Evolutionary conservation across 371 early-diverging fungal species (phyloP).

Genomic region (Apophysomyces ossiformis): DNA sequence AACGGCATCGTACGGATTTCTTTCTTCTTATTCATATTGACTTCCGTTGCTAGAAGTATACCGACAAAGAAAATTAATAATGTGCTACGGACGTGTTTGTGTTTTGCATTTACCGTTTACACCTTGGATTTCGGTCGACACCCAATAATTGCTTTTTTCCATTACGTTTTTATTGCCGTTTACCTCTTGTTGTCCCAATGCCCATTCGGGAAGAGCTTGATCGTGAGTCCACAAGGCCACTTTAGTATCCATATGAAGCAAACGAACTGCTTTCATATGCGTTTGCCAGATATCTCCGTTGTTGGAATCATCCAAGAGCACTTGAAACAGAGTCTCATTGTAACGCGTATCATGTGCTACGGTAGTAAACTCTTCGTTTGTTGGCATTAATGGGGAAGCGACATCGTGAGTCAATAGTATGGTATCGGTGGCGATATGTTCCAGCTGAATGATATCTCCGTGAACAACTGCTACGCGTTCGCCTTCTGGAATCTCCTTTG

Average conservation of each 20-base stretch:
- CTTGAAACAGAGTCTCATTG: constrained; percentile 73
- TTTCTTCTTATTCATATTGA: constrained; percentile 41
- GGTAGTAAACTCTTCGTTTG: constrained; percentile 97
- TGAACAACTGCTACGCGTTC: constrained; percentile 48
- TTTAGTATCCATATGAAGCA: constrained; percentile 81
- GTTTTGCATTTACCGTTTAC: constrained; percentile 49
- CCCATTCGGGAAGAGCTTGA: constrained; percentile 94
- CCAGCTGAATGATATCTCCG: constrained; percentile 72
- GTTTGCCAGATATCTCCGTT: constrained; percentile 56
- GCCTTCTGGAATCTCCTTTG: constrained; percentile 34
- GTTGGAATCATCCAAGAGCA: constrained; percentile 60
- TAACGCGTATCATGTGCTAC: constrained; percentile 51
- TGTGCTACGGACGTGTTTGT: not conserved
- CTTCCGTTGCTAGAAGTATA: constrained; percentile 29
- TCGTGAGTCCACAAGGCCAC: constrained; percentile 83
- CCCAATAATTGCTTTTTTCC: constrained; percentile 82
- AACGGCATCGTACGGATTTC: constrained; percentile 66
- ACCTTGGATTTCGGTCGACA: constrained; percentile 69
- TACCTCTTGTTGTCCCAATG: constrained; percentile 91
- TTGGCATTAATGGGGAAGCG: constrained; percentile 93
- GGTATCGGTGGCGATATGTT: constrained; percentile 69
- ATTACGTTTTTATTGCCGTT: constrained; percentile 92
- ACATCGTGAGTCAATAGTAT: constrained; percentile 95
- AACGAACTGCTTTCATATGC: constrained; percentile 61
- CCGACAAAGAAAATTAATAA: not conserved